Base-by-base conservation (phyloP, 768 basidiomycete species). In the Hericium erinaceus region DNA sequence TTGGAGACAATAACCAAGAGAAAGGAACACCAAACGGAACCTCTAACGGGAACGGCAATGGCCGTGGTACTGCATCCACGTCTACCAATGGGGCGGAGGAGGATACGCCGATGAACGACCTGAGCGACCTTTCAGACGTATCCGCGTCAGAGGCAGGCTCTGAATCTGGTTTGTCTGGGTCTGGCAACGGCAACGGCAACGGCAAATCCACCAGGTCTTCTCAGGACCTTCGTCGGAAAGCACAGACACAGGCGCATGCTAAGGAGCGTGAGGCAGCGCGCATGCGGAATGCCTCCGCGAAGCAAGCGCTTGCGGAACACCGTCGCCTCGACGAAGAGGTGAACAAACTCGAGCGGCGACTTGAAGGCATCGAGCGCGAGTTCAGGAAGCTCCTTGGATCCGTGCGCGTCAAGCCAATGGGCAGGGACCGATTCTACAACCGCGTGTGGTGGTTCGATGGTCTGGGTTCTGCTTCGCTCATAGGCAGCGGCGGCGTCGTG, bases 381-480 rank as follows among this genome's bases (percentile, higher is more conserved):
- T 99, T 98, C 74, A 79, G 97, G 61, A 88, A 94, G 69, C 78
- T 92, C 52, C 76, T 92, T 44, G 90, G 92, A 57, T 83, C 87
- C 6, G 80, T 94, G 52, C 80, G 97, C 55, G 85, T 91, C 20
- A 89, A 92, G 65, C 92, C 95, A 1, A 66, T 98, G 53, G 97
- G 97, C 13, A 80, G 81, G 61, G 97, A 99, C 68, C 80, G 97
- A 55, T 99, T 98, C 72, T 89, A 90, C 66, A 95, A 97, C 68
- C 84, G 91, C 37, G 77, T 97, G 58, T 99, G 95, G 95, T 99
- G 95, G 95, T 92, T 98, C 68, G 95, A 99, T 71, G 95, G 95
- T 10, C 81, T 94, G 78, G 95, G 95, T 7, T 84, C 86, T 5
- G 86, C 85, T 50, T 84, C 87, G 48, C 72, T 95, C 54, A 75